Evolutionary conservation across 208 protist genomes (phyloP).

Genomic region (Lotmaria passim): DNA sequence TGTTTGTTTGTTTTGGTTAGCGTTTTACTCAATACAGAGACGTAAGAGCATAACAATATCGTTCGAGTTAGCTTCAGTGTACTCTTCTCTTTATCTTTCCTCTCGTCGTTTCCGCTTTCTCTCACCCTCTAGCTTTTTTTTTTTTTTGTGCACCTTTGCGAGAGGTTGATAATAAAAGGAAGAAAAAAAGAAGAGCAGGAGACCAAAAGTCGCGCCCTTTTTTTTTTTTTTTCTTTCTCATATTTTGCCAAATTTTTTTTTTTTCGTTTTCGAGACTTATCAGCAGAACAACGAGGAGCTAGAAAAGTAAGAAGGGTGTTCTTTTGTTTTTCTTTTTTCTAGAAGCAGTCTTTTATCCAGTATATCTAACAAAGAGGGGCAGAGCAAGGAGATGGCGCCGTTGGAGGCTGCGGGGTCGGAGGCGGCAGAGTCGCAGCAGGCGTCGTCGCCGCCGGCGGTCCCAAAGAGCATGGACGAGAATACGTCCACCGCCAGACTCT

Average conservation of each 20-base stretch:
- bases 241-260: background rate
- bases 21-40: too few species aligned
- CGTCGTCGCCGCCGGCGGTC: background rate
- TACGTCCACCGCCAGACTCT: constrained; percentile 15
- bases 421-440: background rate
- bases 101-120: background rate
- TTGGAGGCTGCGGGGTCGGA: background rate
- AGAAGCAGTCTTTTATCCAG: too few species aligned
- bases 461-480: constrained; percentile 25
- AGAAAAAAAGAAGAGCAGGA: background rate
- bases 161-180: background rate
- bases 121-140: constrained; percentile 1
- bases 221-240: background rate
- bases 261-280: background rate
- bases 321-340: too few species aligned
- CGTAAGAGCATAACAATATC: too few species aligned
- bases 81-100: background rate
- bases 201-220: background rate
- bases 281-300: background rate
- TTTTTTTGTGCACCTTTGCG: background rate
- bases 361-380: too few species aligned
- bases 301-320: too few species aligned
- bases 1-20: too few species aligned
- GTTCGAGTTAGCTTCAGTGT: too few species aligned
- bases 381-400: background rate